These are phyloP conservation scores for Saccharomyces hybrid DNA, from an alignment of 1,139 yeast species.

Conservation along the genomic window DNA sequence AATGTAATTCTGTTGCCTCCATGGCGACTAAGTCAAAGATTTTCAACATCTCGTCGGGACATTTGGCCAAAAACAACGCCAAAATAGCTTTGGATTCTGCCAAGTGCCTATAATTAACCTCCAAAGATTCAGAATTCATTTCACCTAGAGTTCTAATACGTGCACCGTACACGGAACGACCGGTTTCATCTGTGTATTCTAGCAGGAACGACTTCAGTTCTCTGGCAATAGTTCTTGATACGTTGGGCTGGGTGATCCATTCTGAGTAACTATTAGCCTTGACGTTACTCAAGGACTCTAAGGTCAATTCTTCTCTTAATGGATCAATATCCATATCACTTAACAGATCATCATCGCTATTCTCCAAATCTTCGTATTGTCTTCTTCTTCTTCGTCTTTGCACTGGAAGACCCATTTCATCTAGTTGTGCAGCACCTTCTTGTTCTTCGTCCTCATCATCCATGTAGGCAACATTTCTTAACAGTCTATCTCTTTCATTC, in stretches of 20 bases:
- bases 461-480: constrained; percentile 48
- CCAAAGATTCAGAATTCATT: constrained; percentile 83
- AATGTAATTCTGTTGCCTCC: constrained; percentile 94
- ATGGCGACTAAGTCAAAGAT: constrained; percentile 91
- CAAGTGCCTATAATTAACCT: constrained; percentile 77
- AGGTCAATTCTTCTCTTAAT: constrained; percentile 67
- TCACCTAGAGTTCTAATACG: constrained; percentile 91
- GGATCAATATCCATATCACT: constrained; percentile 63
- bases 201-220: constrained; percentile 82
- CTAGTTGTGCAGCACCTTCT: constrained; percentile 40
- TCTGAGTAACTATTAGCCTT: constrained; percentile 87
- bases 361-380: constrained; percentile 49
- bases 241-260: constrained; percentile 95
- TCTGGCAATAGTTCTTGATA: constrained; percentile 80
- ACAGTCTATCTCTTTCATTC: constrained; percentile 65
- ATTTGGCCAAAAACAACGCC: constrained; percentile 81
- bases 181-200: constrained; percentile 88
- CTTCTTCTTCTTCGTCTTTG: constrained; percentile 69
- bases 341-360: constrained; percentile 45
- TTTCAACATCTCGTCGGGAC: constrained; percentile 83
- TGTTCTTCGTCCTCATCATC: constrained; percentile 49
- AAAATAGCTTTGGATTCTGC: constrained; percentile 84
- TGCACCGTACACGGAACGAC: constrained; percentile 92
- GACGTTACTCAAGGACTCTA: constrained; percentile 84
- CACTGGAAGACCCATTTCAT: constrained; percentile 68